These are phyloP conservation scores for Monosporascus cannonballus DNA, from an alignment of 2,329 filamentous ascomycete genomes.

Conservation along the genomic window DNA sequence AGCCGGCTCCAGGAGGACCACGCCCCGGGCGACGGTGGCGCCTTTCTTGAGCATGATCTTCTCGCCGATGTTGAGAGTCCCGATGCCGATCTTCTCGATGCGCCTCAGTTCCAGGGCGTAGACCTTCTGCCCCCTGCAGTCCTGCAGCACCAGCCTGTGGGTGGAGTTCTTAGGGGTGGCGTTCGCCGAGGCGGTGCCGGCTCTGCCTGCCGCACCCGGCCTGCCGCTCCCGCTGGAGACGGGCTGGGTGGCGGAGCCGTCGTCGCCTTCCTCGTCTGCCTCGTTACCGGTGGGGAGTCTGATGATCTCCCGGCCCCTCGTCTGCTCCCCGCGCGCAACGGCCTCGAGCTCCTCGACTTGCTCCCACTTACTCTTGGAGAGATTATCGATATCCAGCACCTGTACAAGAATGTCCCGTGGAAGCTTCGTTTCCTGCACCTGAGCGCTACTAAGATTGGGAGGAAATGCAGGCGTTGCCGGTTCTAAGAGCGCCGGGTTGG, in stretches of 20 bases:
- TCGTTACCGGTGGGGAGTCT: constrained; percentile 45
- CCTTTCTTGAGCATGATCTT: constrained; percentile 70
- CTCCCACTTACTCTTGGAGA: constrained; percentile 74
- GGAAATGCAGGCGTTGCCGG: constrained; percentile 42
- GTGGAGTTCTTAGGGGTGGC: constrained; percentile 45
- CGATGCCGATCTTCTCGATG: constrained; percentile 59
- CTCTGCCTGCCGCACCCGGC: constrained; percentile 1
- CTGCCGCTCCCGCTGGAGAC: background rate
- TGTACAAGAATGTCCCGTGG: constrained; percentile 65
- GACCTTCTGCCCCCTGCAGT: constrained; percentile 62
- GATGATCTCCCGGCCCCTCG: constrained; percentile 74
- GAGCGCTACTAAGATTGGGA: constrained; percentile 44
- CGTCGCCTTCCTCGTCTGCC: constrained; percentile 42
- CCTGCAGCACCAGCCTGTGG: constrained; percentile 78
- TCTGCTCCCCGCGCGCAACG: constrained; percentile 65
- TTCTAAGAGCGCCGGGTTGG: constrained; percentile 48
- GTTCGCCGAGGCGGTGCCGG: constrained; percentile 8
- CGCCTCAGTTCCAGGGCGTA: constrained; percentile 67
- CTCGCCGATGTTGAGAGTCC: constrained; percentile 65
- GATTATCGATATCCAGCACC: constrained; percentile 79
- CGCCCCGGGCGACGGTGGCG: constrained; percentile 64
- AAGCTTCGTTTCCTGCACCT: constrained; percentile 50
- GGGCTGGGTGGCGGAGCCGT: constrained; percentile 16
- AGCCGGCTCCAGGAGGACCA: constrained; percentile 68
- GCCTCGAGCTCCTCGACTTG: constrained; percentile 79